phyloP scores from a whole-genome alignment of 768 basidiomycete genomes.

The Neoboletus magnificus region DNA sequence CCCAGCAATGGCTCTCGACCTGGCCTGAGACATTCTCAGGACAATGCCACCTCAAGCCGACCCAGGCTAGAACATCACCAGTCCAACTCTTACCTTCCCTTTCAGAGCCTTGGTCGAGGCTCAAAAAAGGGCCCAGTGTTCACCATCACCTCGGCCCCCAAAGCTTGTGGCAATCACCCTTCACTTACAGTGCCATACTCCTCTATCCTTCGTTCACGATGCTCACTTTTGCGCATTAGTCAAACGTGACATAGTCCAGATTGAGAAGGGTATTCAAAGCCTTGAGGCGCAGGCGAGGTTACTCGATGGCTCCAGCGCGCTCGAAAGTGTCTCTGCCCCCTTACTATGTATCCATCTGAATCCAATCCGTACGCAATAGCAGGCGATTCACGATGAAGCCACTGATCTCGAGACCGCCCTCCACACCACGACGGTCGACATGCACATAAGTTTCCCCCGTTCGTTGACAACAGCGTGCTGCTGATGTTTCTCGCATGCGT shows the following conservation, averaged over 20 bases:
- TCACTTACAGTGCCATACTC: not conserved
- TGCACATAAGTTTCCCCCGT: not conserved
- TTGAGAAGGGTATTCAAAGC: not conserved
- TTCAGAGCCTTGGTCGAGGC: not conserved
- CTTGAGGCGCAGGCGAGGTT: accelerated
- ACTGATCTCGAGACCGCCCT: accelerated
- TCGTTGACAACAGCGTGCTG: not conserved
- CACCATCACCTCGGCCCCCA: not conserved
- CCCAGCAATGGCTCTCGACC: no score
- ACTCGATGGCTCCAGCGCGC: not conserved
- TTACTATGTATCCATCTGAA: not conserved
- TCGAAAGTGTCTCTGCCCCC: no score
- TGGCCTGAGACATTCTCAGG: no score
- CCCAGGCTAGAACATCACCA: no score
- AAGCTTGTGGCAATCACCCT: not conserved
- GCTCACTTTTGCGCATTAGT: not conserved
- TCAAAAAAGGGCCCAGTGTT: not conserved
- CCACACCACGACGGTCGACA: not conserved
- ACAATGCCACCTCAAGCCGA: no score
- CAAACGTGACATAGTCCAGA: not conserved
- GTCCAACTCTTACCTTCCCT: not conserved
- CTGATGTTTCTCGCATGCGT: no score
- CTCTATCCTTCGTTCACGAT: conserved; percentile 7
- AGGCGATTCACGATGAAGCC: not conserved
- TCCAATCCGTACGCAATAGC: not conserved